A percentile compares a stretch with the other conserved stretches of the same genome.
These are phyloP conservation scores for Pisolithus thermaeus DNA, from an alignment of 1,284 basidiomycete genomes.

Conservation along the genomic window DNA sequence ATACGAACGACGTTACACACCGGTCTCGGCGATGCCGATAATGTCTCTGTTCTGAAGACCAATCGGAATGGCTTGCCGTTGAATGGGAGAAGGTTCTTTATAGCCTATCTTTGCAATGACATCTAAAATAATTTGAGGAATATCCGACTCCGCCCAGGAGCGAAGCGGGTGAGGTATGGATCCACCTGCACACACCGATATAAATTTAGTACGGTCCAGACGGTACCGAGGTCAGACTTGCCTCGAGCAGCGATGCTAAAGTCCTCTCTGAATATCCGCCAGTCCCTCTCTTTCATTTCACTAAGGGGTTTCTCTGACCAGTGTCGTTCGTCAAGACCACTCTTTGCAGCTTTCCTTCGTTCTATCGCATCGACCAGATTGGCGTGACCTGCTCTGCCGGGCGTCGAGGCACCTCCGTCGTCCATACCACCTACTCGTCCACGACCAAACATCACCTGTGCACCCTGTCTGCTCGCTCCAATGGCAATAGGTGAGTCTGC, in stretches of 20 bases:
- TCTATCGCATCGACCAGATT: constrained; percentile 78
- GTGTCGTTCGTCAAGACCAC: constrained; percentile 86
- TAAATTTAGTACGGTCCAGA: neutral
- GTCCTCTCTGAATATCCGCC: constrained; percentile 98
- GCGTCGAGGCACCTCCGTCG: constrained; percentile 44
- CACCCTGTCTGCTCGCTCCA: constrained; percentile 67
- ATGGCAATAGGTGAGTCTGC: constrained; percentile 60
- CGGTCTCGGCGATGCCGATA: constrained; percentile 97
- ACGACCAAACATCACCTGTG: constrained; percentile 82
- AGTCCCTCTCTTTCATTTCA: constrained; percentile 98
- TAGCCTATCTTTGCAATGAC: constrained; percentile 92
- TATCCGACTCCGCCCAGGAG: constrained; percentile 85
- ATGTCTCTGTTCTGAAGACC: constrained; percentile 94
- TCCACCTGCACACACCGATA: constrained; percentile 54
- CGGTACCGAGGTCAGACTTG: constrained; percentile 25
- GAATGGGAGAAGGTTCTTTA: constrained; percentile 94
- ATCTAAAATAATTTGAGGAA: constrained; percentile 74
- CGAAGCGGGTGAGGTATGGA: constrained; percentile 90
- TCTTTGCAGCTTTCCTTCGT: constrained; percentile 74
- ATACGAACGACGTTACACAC: constrained; percentile 35
- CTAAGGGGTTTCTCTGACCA: constrained; percentile 93
- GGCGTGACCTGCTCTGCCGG: constrained; percentile 32
- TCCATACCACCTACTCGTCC: constrained; percentile 83
- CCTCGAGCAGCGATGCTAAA: constrained; percentile 93
- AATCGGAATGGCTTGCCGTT: constrained; percentile 97